Conservation (phyloP, 2,329 filamentous ascomycete genomes). For the Plenodomus biglobosus region DNA sequence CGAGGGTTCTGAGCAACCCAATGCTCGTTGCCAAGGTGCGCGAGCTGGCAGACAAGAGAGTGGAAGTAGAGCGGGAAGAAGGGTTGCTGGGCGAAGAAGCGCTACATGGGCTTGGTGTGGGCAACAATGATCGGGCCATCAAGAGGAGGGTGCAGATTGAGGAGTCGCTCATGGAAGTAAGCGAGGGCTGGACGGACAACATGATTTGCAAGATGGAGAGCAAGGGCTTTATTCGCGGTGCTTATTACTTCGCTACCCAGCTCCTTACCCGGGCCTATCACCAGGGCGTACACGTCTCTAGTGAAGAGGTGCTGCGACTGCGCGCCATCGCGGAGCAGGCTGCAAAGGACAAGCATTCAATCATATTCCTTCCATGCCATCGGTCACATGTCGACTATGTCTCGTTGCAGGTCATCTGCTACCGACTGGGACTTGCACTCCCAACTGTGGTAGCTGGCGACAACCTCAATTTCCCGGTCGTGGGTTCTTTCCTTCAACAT, state of each 20-base stretch:
- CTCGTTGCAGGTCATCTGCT: conserved; percentile 91
- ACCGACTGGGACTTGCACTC: conserved; percentile 82
- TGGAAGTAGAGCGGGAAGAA: conserved; percentile 75
- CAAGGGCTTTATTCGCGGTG: conserved; percentile 85
- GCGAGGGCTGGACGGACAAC: conserved; percentile 81
- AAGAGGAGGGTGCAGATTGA: conserved; percentile 71
- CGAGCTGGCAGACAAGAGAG: conserved; percentile 72
- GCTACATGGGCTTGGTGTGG: conserved; percentile 42
- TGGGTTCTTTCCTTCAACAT: conserved; percentile 89
- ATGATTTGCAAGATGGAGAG: conserved; percentile 99
- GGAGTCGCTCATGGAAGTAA: conserved; percentile 73
- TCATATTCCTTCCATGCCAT: conserved; percentile 94
- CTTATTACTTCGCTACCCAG: conserved; percentile 88
- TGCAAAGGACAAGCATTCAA: conserved; percentile 84
- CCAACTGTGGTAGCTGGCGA: conserved; percentile 94
- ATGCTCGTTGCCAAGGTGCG: conserved; percentile 74
- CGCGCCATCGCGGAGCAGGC: conserved; percentile 81
- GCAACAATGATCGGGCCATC: conserved; percentile 60
- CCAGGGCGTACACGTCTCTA: conserved; percentile 95
- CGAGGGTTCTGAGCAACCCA: conserved; percentile 71
- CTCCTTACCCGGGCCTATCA: conserved; percentile 91
- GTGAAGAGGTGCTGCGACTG: conserved; percentile 84
- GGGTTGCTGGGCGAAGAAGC: conserved; percentile 60
- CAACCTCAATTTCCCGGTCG: conserved; percentile 90
- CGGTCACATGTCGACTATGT: conserved; percentile 96